phyloP scores from a whole-genome alignment of 148 eudicot species.

The Limonium bicolor region DNA sequence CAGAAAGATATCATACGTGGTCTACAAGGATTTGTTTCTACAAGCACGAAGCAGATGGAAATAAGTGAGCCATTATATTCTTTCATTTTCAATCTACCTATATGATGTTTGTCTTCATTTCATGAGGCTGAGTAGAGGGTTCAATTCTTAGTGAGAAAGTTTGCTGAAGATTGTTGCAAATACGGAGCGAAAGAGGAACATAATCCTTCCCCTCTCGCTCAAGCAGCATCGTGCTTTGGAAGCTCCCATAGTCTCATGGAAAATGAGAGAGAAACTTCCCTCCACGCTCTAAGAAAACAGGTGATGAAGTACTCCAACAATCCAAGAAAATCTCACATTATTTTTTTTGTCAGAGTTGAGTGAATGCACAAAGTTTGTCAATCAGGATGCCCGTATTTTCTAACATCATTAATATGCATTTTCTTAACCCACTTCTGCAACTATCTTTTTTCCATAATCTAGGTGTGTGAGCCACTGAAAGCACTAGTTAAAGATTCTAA shows the following conservation, averaged over 20 bases:
- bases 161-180: conserved; percentile 69
- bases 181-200: conserved; percentile 43
- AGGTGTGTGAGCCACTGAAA: conserved; percentile 62
- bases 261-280: conserved; percentile 50
- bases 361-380: too few species aligned
- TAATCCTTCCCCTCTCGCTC: conserved; percentile 36
- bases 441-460: neutral
- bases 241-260: conserved; percentile 37
- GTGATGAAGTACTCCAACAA: conserved; percentile 14
- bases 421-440: too few species aligned
- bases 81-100: neutral
- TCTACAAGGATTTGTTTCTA: conserved; percentile 48
- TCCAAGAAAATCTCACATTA: neutral
- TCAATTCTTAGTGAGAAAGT: conserved; percentile 32
- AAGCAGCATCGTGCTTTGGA: conserved; percentile 42
- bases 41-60: conserved; percentile 62
- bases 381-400: too few species aligned
- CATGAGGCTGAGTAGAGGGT: conserved; percentile 2
- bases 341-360: too few species aligned
- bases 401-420: too few species aligned
- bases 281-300: conserved; percentile 38
- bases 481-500: conserved; percentile 49
- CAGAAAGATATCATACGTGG: conserved; percentile 63
- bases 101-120: neutral
- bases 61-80: conserved; percentile 26